phyloP scores from a whole-genome alignment of 2,329 filamentous ascomycete genomes.

The Ophiostoma populinum region DNA sequence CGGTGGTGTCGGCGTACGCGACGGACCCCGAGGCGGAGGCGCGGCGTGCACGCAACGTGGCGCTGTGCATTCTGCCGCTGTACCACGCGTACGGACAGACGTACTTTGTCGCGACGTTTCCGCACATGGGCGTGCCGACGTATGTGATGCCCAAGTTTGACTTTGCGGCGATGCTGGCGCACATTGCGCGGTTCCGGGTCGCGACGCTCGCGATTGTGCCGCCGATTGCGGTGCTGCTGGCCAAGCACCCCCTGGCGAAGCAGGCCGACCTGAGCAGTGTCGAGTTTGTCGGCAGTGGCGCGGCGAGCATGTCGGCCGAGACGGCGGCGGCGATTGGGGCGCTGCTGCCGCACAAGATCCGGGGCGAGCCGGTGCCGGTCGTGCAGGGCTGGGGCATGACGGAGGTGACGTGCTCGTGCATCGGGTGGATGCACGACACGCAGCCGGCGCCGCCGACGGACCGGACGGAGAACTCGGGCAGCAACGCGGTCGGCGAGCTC shows the following conservation, averaged over 20 bases:
- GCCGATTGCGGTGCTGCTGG: constrained; percentile 55
- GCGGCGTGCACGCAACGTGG: constrained; percentile 21
- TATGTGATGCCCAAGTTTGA: constrained; percentile 71
- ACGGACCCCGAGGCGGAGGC: constrained; percentile 29
- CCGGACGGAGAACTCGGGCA: too few species aligned
- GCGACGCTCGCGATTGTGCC: constrained; percentile 52
- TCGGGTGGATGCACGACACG: constrained; percentile 42
- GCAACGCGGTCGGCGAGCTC: constrained; percentile 45
- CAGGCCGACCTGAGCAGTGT: constrained; percentile 54
- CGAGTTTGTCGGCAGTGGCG: constrained; percentile 41
- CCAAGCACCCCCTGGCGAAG: constrained; percentile 49
- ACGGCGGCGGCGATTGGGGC: constrained; percentile 39
- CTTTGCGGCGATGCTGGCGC: constrained; percentile 51
- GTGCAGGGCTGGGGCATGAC: constrained; percentile 91
- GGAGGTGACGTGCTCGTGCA: constrained; percentile 55
- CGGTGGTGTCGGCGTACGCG: constrained; percentile 30
- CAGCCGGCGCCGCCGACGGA: constrained; percentile 11
- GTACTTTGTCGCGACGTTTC: constrained; percentile 43
- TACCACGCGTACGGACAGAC: constrained; percentile 62
- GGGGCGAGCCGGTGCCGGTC: too few species aligned
- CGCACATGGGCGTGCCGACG: constrained; percentile 41
- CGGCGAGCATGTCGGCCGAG: constrained; percentile 48
- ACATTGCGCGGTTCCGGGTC: constrained; percentile 51
- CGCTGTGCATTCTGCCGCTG: constrained; percentile 57
- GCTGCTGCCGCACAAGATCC: constrained; percentile 32